Conservation (phyloP, 2,329 filamentous ascomycete genomes). For the Nigrograna mackinnonii region DNA sequence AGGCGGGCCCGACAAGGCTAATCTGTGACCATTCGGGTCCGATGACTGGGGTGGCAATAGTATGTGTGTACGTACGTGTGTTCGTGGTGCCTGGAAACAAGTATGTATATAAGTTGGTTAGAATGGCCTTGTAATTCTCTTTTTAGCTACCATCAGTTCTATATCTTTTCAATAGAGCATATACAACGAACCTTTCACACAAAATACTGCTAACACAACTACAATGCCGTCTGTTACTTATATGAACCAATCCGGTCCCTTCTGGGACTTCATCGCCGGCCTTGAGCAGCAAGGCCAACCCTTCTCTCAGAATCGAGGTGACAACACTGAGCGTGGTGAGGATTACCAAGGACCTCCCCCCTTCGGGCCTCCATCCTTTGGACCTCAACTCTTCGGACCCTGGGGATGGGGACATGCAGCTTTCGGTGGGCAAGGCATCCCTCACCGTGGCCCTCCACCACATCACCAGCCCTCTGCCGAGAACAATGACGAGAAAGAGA, state of each 20-base stretch:
- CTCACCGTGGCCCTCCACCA: constrained; percentile 32
- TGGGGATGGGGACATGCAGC: constrained; percentile 40
- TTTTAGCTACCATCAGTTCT: no score
- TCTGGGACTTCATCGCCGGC: constrained; percentile 59
- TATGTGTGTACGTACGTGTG: no score
- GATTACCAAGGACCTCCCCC: constrained; percentile 26
- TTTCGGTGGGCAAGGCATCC: constrained; percentile 25
- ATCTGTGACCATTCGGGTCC: no score
- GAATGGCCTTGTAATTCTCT: no score
- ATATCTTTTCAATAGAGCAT: no score
- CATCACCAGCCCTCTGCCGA: constrained; percentile 10
- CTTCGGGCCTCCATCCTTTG: constrained; percentile 16
- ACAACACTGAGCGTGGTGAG: constrained; percentile 7
- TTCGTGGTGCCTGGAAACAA: no score
- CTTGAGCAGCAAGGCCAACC: constrained; percentile 51
- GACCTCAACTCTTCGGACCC: constrained; percentile 28
- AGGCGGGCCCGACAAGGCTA: no score
- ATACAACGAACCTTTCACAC: no score
- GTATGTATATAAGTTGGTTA: no score
- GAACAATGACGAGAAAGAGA: constrained; percentile 14
- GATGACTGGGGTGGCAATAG: no score
- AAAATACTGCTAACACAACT: no score
- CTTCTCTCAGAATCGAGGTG: constrained; percentile 37
- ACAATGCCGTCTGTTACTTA: constrained; percentile 59
- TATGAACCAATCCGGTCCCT: constrained; percentile 56